Percentiles rank a stretch among this genome's conserved stretches.
Evolutionary conservation across 2,329 filamentous ascomycete species (phyloP).

Genomic region (Arthrobotrys entomopaga): DNA sequence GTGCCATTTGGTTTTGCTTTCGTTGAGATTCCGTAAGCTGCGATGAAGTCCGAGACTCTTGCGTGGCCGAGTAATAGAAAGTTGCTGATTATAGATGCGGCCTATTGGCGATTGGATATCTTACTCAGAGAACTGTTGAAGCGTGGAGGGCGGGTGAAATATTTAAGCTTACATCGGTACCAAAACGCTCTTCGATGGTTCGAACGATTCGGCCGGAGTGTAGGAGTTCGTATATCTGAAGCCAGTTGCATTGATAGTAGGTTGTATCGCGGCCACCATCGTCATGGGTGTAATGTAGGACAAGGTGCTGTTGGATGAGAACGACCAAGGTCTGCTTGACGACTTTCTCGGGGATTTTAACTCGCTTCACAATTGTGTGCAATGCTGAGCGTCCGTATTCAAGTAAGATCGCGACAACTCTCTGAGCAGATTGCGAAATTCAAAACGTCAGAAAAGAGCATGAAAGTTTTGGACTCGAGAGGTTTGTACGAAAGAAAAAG

Average conservation of each 20-base stretch:
- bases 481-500: constrained; percentile 6
- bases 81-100: constrained; percentile 58
- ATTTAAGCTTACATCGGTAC: constrained; percentile 71
- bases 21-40: constrained; percentile 58
- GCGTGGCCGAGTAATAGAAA: constrained; percentile 59
- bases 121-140: too few relatives aligned
- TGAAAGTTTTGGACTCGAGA: neutral
- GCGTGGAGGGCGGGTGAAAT: neutral
- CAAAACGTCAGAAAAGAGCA: neutral
- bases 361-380: constrained; percentile 75
- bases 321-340: constrained; percentile 83
- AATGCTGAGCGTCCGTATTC: constrained; percentile 81
- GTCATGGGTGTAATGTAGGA: constrained; percentile 76
- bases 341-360: constrained; percentile 77
- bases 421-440: constrained; percentile 66
- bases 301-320: constrained; percentile 86
- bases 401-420: constrained; percentile 82
- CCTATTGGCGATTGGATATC: constrained; percentile 25
- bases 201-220: constrained; percentile 84
- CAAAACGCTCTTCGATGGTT: constrained; percentile 77
- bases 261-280: constrained; percentile 69
- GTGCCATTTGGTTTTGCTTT: constrained; percentile 51
- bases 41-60: constrained; percentile 64
- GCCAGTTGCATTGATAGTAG: constrained; percentile 84
- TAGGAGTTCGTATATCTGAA: constrained; percentile 81